Percentiles rank a stretch among this genome's conserved stretches.
phyloP scores from a whole-genome alignment of 257 asterid species.

The Petunia axillaris region DNA sequence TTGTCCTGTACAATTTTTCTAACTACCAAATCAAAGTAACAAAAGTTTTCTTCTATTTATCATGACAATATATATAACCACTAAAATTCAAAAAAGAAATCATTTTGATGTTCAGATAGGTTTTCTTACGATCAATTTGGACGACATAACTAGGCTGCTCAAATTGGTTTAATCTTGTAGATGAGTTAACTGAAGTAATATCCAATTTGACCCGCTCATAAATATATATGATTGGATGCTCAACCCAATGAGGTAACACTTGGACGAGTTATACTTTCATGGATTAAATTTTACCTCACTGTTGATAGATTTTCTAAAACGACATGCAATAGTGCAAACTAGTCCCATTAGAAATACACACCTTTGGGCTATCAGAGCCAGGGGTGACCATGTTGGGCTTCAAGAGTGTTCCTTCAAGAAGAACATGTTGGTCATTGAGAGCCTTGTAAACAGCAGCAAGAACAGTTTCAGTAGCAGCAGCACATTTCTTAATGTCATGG shows the following conservation, averaged over 20 bases:
- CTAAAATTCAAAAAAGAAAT: not conserved
- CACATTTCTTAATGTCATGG: constrained; percentile 70
- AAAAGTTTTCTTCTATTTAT: not conserved
- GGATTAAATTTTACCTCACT: not conserved
- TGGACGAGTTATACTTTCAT: not conserved
- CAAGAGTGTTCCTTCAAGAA: constrained; percentile 85
- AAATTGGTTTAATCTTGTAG: not conserved
- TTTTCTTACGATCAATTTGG: not conserved
- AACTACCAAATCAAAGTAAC: no score
- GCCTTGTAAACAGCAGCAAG: constrained; percentile 87
- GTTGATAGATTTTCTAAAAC: not conserved
- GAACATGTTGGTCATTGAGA: constrained; percentile 82
- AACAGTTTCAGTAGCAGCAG: constrained; percentile 73
- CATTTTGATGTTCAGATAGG: not conserved
- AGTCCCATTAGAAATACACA: not conserved
- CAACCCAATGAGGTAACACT: not conserved
- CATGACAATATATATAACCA: not conserved
- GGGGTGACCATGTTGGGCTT: constrained; percentile 97
- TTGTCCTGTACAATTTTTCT: no score
- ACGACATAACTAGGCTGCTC: not conserved
- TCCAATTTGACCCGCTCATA: not conserved
- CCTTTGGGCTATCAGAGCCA: constrained; percentile 84
- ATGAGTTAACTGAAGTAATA: not conserved
- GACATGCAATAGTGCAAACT: not conserved
- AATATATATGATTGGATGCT: not conserved